Percentiles rank a stretch among this genome's conserved stretches.
Evolutionary conservation across 73 alveolate species (phyloP).

Genomic region (Tetrahymena malaccensis): DNA sequence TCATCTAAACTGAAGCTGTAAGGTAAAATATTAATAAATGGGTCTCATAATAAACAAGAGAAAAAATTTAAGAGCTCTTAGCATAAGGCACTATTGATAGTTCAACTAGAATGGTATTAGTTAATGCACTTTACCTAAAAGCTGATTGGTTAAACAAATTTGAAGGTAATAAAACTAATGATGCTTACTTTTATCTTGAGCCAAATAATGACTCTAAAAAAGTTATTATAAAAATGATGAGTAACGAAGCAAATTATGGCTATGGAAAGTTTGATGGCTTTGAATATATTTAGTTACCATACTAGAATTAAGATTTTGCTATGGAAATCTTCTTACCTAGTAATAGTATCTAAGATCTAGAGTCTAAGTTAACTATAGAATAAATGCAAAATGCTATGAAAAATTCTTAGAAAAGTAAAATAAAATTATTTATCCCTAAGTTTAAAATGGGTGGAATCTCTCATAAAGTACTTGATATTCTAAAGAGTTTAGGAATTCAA

Average conservation of each 20-base stretch:
- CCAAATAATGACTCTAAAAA: not conserved
- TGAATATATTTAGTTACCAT: not conserved
- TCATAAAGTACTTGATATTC: not conserved
- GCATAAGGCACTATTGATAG: not conserved
- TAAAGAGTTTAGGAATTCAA: not conserved
- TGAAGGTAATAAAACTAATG: not conserved
- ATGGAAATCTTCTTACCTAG: not conserved
- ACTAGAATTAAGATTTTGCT: not conserved
- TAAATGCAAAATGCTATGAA: not conserved
- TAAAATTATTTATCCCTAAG: not conserved
- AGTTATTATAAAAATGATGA: not conserved
- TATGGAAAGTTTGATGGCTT: not conserved
- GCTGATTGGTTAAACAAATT: not conserved
- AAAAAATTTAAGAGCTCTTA: not conserved
- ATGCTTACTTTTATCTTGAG: not conserved
- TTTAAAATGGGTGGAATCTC: not conserved
- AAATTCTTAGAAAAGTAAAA: not conserved
- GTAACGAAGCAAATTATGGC: not conserved
- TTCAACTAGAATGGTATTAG: not conserved
- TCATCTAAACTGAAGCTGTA: not conserved
- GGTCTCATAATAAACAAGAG: not conserved
- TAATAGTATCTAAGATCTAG: not conserved
- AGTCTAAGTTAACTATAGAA: not conserved
- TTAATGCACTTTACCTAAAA: not conserved
- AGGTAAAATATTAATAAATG: not conserved